Evolutionary conservation across 306 rosid species (phyloP).

Genomic region (Sindora glabra): DNA sequence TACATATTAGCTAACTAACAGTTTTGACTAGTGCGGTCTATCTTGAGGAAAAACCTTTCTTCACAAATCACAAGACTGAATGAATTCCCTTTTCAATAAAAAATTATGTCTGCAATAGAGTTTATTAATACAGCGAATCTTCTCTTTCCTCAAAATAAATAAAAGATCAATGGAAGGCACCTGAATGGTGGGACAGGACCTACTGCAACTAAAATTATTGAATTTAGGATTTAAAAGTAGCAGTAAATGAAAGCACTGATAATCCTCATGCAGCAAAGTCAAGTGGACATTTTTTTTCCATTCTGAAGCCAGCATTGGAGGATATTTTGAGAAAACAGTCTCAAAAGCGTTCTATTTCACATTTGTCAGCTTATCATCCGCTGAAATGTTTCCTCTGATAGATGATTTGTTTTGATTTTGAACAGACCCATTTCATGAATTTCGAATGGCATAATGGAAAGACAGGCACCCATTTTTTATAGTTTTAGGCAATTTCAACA

Average conservation of each 20-base stretch:
- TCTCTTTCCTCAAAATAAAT: background rate
- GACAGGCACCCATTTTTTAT: no score
- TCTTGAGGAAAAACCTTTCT: background rate
- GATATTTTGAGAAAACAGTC: no score
- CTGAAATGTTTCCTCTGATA: no score
- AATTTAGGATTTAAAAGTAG: background rate
- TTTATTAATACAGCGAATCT: background rate
- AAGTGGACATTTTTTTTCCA: background rate
- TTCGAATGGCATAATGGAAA: background rate
- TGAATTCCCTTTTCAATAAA: background rate
- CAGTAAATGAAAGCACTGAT: background rate
- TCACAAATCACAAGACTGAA: background rate
- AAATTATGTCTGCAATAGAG: background rate
- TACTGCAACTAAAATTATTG: background rate
- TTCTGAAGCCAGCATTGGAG: no score
- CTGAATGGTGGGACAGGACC: background rate
- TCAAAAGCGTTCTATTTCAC: background rate
- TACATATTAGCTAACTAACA: background rate
- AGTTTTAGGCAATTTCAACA: background rate
- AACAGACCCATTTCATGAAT: background rate
- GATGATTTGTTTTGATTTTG: no score
- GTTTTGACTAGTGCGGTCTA: background rate
- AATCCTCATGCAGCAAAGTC: background rate
- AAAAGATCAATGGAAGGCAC: background rate
- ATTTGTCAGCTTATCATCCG: background rate